Base-by-base conservation (phyloP, 192 early-diverging fungal species). In the Chytriomyces confervae region DNA sequence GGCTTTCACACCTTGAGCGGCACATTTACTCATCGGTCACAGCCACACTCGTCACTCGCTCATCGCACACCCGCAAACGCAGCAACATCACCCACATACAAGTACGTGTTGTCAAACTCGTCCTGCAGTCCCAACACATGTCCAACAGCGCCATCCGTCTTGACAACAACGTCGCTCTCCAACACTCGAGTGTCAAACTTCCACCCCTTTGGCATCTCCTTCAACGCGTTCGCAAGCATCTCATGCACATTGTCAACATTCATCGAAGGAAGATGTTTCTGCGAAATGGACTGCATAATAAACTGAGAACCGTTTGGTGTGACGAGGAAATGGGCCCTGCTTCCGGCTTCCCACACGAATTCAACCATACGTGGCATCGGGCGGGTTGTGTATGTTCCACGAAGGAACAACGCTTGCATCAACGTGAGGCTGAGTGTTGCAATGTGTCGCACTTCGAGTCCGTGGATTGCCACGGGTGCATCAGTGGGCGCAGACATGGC, bases 131-230 rank as follows among this genome's bases (percentile, higher is more conserved):
- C 53, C 16, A 57, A 3, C 13, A 57, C 20, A 20, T 57, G 53
- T 13, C 53, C 53, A 13, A 57, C 53, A 13, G 53, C 53, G 1
- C 1, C 16, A 57, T 57, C 20, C 53, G 53, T 57, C 53, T 57
- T 13, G 53, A 57, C 20, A 3, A 13, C 20, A 13, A 57, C 13
- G 20, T 57, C 53, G 1, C 13, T 20, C 53, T 57, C 53, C 53
- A 57, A 57, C 53, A 57, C 53, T 20, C 20, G 16, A 0, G 16
- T 13, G 3, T 57, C 53, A 57, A 57, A 57, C 53, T 20, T 57
- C 53, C 53, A 57, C 53, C 53, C 53, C 53, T 57, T 57, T 13
- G 53, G 53, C 53, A 57, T n/a, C 5, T 57, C 53, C 53, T 36
- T 36, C 36, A 36, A 36, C 36, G 53, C 53, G 20, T 0, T 13